A percentile compares a stretch with the other conserved stretches of the same genome.
Conservation (phyloP, 805 yeast species). For the Candida quercuum region DNA sequence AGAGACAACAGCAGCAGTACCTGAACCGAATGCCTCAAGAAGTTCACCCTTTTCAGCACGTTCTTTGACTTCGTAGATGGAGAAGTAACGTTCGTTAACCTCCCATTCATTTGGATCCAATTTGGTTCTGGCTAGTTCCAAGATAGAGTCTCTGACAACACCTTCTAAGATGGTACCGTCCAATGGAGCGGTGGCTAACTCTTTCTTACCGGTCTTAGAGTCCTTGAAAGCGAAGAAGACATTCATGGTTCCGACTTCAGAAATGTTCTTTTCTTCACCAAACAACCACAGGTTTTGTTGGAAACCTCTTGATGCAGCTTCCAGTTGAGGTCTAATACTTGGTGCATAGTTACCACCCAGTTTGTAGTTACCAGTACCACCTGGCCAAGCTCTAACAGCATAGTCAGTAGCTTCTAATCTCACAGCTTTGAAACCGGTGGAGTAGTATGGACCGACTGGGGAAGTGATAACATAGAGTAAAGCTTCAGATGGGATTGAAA, state of each 20-base stretch:
- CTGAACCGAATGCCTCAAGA: constrained; percentile 93
- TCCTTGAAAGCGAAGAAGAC: constrained; percentile 82
- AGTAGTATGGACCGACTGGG: constrained; percentile 95
- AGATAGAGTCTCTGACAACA: constrained; percentile 88
- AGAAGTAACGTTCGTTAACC: constrained; percentile 74
- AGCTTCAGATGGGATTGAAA: constrained; percentile 75
- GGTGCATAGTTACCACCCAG: constrained; percentile 98
- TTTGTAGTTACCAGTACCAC: constrained; percentile 94
- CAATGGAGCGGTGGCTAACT: constrained; percentile 91
- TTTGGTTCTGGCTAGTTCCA: constrained; percentile 70
- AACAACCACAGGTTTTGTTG: constrained; percentile 97
- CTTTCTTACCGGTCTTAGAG: constrained; percentile 74
- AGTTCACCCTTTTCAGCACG: constrained; percentile 76
- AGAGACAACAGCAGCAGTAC: constrained; percentile 96
- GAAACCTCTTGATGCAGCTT: constrained; percentile 88
- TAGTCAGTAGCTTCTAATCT: constrained; percentile 90
- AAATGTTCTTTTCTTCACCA: constrained; percentile 80
- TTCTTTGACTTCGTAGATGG: constrained; percentile 76
- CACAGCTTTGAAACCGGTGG: constrained; percentile 95
- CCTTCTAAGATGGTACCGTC: constrained; percentile 98
- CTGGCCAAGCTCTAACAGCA: constrained; percentile 99
- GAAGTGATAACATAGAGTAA: constrained; percentile 82
- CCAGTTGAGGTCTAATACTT: constrained; percentile 82
- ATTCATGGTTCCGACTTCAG: constrained; percentile 99
- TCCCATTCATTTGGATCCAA: constrained; percentile 76